Conservation (phyloP, 805 yeast genomes). For the Wickerhamiella azyma region DNA sequence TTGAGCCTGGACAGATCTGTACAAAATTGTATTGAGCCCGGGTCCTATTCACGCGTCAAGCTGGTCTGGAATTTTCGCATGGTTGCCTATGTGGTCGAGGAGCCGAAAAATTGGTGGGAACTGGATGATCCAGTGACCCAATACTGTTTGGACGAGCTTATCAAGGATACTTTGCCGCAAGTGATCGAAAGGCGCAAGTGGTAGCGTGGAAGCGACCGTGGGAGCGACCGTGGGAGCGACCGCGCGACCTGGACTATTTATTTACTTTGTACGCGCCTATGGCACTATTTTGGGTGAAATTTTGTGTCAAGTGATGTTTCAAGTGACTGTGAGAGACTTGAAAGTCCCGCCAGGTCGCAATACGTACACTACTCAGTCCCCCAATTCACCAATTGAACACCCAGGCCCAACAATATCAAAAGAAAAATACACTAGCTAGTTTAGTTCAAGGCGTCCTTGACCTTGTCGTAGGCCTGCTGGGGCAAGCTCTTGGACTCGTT, state of each 20-base stretch:
- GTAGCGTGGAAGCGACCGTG: too few species aligned
- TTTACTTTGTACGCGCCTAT: too few species aligned
- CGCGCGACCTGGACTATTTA: too few species aligned
- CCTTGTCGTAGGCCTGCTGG: constrained; percentile 36
- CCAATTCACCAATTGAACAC: too few species aligned
- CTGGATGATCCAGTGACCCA: not conserved
- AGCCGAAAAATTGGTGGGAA: not conserved
- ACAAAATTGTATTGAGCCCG: not conserved
- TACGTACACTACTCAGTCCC: too few species aligned
- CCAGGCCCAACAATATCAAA: not conserved
- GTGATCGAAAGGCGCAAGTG: not conserved
- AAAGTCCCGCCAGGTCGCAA: too few species aligned
- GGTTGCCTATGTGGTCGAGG: not conserved
- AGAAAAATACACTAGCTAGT: not conserved
- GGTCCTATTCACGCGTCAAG: not conserved
- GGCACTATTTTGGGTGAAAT: too few species aligned
- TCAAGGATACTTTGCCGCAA: not conserved
- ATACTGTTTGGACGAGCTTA: not conserved
- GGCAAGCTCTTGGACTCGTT: constrained; percentile 32
- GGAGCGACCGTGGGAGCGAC: too few species aligned
- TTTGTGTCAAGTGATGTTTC: too few species aligned
- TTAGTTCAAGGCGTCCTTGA: constrained; percentile 4
- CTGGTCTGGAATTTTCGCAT: not conserved
- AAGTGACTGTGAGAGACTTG: too few species aligned
- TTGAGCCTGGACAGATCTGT: not conserved